Percentiles rank a stretch among this genome's conserved stretches.
Conservation (phyloP, 768 basidiomycete genomes). For the Pholiota conissans region DNA sequence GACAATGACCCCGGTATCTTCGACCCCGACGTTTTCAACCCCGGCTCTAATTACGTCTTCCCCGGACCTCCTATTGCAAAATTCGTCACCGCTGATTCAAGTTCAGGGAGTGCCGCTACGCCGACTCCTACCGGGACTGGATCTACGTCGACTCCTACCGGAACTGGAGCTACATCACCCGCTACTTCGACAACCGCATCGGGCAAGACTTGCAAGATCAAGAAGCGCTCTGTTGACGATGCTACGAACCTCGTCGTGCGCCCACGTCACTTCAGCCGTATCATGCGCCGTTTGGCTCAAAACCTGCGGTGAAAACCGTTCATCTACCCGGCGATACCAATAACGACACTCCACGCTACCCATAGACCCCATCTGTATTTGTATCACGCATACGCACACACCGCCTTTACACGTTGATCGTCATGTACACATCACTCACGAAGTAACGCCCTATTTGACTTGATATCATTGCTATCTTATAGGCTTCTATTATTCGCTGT, state of each 20-base stretch:
- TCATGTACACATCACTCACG: slow-evolving; percentile 8
- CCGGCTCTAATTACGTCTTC: slow-evolving; percentile 36
- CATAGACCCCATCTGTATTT: slow-evolving; percentile 4
- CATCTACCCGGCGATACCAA: too few relatives aligned
- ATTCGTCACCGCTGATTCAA: slow-evolving; percentile 28
- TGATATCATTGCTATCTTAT: background rate
- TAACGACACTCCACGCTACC: background rate
- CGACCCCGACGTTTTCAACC: slow-evolving; percentile 37
- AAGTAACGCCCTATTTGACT: background rate
- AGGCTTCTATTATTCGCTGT: background rate
- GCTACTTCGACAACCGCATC: background rate
- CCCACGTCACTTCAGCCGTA: slow-evolving; percentile 31
- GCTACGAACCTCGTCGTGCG: slow-evolving; percentile 15
- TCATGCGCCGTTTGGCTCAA: slow-evolving; percentile 30
- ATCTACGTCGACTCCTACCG: background rate
- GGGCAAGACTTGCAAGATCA: slow-evolving; percentile 6
- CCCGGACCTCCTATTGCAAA: slow-evolving; percentile 53
- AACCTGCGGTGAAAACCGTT: slow-evolving; percentile 13
- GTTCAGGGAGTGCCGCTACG: background rate
- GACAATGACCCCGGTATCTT: slow-evolving; percentile 74
- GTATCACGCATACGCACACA: slow-evolving; percentile 2
- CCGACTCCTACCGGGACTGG: background rate
- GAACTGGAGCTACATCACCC: background rate
- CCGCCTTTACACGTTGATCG: slow-evolving; percentile 14
- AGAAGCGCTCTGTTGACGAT: slow-evolving; percentile 1